Conservation (phyloP, 2,329 filamentous ascomycete genomes). For the Herpotrichia juniperi region DNA sequence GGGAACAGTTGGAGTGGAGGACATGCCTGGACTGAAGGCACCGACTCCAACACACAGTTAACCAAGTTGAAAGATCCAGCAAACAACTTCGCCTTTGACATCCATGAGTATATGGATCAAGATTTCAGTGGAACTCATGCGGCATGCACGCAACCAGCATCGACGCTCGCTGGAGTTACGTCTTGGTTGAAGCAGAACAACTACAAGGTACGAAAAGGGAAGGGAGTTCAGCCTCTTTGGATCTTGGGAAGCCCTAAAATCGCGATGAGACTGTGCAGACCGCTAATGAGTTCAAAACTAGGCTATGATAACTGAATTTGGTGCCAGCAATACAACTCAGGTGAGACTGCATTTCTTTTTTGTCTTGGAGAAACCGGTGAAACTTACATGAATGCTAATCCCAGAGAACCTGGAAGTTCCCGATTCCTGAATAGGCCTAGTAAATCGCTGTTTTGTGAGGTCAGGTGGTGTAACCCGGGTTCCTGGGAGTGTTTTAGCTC, state of each 20-base stretch:
- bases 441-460: not conserved
- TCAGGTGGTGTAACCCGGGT: not conserved
- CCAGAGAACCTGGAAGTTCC: too few relatives aligned
- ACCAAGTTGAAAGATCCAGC: constrained; percentile 52
- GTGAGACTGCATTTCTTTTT: constrained; percentile 1
- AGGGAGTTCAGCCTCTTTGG: not conserved
- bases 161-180: constrained; percentile 49
- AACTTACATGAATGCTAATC: too few relatives aligned
- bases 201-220: constrained; percentile 38
- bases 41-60: constrained; percentile 48
- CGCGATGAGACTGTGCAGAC: not conserved
- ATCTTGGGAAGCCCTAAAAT: not conserved
- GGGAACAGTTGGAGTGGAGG: constrained; percentile 56
- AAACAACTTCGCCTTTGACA: constrained; percentile 56
- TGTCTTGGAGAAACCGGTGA: not conserved
- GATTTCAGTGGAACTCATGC: constrained; percentile 53
- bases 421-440: not conserved
- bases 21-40: constrained; percentile 51
- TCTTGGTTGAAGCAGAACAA: constrained; percentile 52
- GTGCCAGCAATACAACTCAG: constrained; percentile 46
- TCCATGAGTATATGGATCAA: constrained; percentile 57
- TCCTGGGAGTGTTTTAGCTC: not conserved
- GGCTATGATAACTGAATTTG: constrained; percentile 58
- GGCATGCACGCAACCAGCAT: constrained; percentile 46
- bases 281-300: not conserved